Evolutionary conservation across 2,329 filamentous ascomycete genomes (phyloP).

Genomic region (Aureobasidium sp.): DNA sequence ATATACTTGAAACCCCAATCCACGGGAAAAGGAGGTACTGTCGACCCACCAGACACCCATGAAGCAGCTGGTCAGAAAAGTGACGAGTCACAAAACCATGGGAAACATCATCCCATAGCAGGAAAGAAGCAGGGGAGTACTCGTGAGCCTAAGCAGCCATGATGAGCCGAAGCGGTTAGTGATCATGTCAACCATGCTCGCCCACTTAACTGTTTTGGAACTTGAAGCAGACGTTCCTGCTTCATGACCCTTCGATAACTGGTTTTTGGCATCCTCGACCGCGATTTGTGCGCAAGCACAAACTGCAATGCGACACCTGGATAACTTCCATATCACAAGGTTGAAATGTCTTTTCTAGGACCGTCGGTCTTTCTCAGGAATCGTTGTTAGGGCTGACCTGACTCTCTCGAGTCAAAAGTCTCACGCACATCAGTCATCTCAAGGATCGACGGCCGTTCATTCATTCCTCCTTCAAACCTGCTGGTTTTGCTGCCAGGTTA

Average conservation of each 20-base stretch:
- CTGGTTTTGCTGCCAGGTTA: too few relatives aligned
- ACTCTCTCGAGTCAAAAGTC: too few relatives aligned
- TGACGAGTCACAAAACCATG: background rate
- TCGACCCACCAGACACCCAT: background rate
- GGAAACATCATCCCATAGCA: background rate
- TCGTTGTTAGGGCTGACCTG: too few relatives aligned
- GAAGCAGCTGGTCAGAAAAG: background rate
- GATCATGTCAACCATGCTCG: background rate
- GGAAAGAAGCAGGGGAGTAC: background rate
- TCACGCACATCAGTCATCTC: too few relatives aligned
- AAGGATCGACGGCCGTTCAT: too few relatives aligned
- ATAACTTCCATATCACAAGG: too few relatives aligned
- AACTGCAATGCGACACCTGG: too few relatives aligned
- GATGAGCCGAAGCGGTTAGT: background rate
- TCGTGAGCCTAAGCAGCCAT: background rate
- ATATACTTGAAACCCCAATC: background rate
- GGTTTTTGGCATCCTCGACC: background rate
- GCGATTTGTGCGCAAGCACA: background rate
- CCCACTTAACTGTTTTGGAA: too few relatives aligned
- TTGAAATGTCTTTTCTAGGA: background rate
- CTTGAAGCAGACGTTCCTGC: background rate
- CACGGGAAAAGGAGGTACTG: background rate
- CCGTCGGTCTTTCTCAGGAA: too few relatives aligned
- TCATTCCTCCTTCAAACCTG: too few relatives aligned
- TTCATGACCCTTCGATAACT: background rate